A percentile compares a stretch with the other conserved stretches of the same genome.
Conservation (phyloP, 225 moss, liverwort and hornwort species). For the Pleurozium schreberi region DNA sequence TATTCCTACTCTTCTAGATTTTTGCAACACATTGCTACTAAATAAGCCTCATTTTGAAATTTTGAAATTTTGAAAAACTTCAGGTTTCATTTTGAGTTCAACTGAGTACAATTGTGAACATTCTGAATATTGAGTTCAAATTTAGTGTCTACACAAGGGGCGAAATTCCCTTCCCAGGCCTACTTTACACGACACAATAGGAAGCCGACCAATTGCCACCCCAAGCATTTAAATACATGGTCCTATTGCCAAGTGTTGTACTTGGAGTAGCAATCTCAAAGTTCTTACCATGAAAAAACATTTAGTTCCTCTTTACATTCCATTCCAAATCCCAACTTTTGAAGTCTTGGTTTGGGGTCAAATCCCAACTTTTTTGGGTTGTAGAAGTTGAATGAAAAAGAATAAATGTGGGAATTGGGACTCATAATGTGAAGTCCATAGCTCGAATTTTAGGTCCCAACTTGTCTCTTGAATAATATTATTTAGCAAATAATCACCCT, state of each 20-base stretch:
- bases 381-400: background rate
- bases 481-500: background rate
- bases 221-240: background rate
- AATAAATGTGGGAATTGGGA: background rate
- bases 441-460: background rate
- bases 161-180: rapidly evolving
- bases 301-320: background rate
- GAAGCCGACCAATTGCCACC: rapidly evolving
- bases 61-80: background rate
- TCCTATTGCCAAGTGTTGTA: rapidly evolving
- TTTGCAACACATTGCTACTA: background rate
- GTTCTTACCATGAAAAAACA: background rate
- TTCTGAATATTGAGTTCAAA: background rate
- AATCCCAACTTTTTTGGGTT: background rate
- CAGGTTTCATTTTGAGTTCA: too few relatives aligned
- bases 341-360: rapidly evolving
- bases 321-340: background rate
- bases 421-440: background rate
- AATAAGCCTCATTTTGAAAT: background rate
- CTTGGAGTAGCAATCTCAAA: rapidly evolving
- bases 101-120: too few relatives aligned
- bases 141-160: background rate
- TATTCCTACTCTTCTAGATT: background rate
- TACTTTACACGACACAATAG: rapidly evolving
- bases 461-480: background rate